Percentiles rank a stretch among this genome's conserved stretches.
These are phyloP conservation scores for Monosporascus sp. DNA, from an alignment of 2,329 filamentous ascomycete species.

Conservation along the genomic window DNA sequence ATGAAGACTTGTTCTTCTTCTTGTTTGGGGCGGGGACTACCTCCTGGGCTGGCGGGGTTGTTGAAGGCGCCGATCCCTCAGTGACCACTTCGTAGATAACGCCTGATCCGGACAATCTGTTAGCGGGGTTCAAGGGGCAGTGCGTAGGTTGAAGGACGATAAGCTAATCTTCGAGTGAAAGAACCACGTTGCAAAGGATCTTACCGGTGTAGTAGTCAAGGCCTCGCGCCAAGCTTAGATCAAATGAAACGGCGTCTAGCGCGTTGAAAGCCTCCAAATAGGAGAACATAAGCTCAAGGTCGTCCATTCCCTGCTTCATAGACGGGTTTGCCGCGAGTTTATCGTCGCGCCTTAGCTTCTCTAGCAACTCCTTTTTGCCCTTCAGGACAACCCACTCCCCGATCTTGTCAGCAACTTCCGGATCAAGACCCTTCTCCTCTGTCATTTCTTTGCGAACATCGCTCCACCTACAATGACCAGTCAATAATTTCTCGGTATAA, in stretches of 20 bases:
- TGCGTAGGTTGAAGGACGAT: too few relatives aligned
- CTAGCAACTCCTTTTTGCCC: conserved; percentile 60
- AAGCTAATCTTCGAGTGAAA: too few relatives aligned
- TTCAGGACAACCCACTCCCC: conserved; percentile 66
- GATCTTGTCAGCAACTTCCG: conserved; percentile 65
- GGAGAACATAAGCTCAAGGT: conserved; percentile 63
- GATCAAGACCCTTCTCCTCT: conserved; percentile 66
- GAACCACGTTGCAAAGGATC: too few relatives aligned
- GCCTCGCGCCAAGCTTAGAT: conserved; percentile 68
- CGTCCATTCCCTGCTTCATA: conserved; percentile 62
- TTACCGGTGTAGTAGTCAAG: conserved; percentile 64
- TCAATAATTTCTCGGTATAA: neutral
- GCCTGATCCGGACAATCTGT: conserved; percentile 28
- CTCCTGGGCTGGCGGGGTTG: conserved; percentile 30
- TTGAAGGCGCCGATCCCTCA: conserved; percentile 53
- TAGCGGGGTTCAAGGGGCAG: too few relatives aligned
- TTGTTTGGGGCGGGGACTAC: conserved; percentile 30
- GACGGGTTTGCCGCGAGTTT: conserved; percentile 56
- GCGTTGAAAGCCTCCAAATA: conserved; percentile 64
- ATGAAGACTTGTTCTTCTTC: conserved; percentile 35
- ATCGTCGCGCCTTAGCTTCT: conserved; percentile 53
- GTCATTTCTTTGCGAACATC: conserved; percentile 74
- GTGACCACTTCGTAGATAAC: conserved; percentile 72
- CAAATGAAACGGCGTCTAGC: conserved; percentile 62
- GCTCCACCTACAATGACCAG: conserved; percentile 41